These are phyloP conservation scores for Ustilago loliicola DNA, from an alignment of 1,284 basidiomycete genomes.

Conservation along the genomic window DNA sequence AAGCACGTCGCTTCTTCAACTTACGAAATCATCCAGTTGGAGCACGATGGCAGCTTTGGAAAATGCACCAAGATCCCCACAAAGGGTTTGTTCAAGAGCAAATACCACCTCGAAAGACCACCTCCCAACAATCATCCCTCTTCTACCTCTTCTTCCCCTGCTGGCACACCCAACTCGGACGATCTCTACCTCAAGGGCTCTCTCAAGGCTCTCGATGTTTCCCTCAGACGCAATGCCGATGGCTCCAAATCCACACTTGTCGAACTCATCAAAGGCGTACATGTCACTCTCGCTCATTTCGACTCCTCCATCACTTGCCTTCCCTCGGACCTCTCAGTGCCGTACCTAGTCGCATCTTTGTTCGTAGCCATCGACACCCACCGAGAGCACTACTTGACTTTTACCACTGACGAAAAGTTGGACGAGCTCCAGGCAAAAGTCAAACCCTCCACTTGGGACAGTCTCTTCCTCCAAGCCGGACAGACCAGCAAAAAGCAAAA, in stretches of 20 bases:
- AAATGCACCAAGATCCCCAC: conserved; percentile 45
- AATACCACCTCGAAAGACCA: conserved; percentile 39
- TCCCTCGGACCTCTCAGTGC: conserved; percentile 17
- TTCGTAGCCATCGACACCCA: conserved; percentile 49
- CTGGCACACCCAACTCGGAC: conserved; percentile 18
- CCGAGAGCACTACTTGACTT: conserved; percentile 71
- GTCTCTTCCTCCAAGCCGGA: conserved; percentile 44
- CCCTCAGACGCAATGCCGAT: conserved; percentile 32
- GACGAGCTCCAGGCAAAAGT: conserved; percentile 73
- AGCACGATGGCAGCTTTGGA: conserved; percentile 31
- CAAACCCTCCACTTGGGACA: conserved; percentile 48
- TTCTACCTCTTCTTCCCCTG: background rate
- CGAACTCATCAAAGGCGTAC: conserved; percentile 46
- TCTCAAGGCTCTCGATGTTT: conserved; percentile 37
- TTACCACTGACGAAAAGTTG: conserved; percentile 81
- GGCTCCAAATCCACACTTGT: conserved; percentile 39
- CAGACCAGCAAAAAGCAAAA: conserved; percentile 53
- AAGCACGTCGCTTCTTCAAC: conserved; percentile 52
- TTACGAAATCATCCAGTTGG: conserved; percentile 46
- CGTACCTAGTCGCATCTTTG: conserved; percentile 40
- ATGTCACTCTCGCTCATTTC: conserved; percentile 43
- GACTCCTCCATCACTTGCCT: conserved; percentile 28
- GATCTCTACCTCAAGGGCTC: conserved; percentile 49
- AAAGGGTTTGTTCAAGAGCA: conserved; percentile 53
- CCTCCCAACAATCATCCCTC: background rate